phyloP scores from a whole-genome alignment of 345 rosid genomes.

The Psidium guajava region DNA sequence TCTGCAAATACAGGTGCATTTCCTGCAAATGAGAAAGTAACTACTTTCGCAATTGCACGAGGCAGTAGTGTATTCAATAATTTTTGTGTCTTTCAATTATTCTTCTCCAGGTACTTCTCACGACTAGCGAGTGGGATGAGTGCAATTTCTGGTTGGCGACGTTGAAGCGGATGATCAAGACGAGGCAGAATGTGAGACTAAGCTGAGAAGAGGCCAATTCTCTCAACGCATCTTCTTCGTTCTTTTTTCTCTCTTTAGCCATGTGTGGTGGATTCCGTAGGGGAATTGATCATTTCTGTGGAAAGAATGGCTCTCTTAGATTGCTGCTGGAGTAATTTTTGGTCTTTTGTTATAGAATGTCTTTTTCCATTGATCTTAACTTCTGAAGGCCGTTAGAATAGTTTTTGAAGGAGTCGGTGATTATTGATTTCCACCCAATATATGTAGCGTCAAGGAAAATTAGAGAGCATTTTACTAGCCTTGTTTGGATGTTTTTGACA shows the following conservation, averaged over 20 bases:
- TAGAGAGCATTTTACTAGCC: background rate
- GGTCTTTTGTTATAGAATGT: background rate
- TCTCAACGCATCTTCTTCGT: background rate
- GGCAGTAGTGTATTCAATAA: background rate
- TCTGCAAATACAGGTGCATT: slow-evolving; percentile 76
- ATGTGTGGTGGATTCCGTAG: background rate
- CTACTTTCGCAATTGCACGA: background rate
- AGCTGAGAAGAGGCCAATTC: slow-evolving; percentile 19
- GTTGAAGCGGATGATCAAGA: slow-evolving; percentile 87
- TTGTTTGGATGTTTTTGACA: background rate
- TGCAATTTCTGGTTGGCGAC: slow-evolving; percentile 94
- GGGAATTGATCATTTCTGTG: background rate
- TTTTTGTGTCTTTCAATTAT: background rate
- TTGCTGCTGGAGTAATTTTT: background rate
- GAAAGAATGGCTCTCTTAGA: background rate
- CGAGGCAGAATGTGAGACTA: slow-evolving; percentile 65
- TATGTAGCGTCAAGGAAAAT: background rate
- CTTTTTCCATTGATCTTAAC: background rate
- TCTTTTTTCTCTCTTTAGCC: background rate
- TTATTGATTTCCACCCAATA: background rate
- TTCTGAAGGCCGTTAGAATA: background rate
- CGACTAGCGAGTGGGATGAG: slow-evolving; percentile 98
- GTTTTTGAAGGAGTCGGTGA: background rate
- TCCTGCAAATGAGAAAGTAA: background rate
- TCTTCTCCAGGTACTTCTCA: slow-evolving; percentile 54